These are phyloP conservation scores for Candida vaughaniae DNA, from an alignment of 805 yeast genomes.

Conservation along the genomic window DNA sequence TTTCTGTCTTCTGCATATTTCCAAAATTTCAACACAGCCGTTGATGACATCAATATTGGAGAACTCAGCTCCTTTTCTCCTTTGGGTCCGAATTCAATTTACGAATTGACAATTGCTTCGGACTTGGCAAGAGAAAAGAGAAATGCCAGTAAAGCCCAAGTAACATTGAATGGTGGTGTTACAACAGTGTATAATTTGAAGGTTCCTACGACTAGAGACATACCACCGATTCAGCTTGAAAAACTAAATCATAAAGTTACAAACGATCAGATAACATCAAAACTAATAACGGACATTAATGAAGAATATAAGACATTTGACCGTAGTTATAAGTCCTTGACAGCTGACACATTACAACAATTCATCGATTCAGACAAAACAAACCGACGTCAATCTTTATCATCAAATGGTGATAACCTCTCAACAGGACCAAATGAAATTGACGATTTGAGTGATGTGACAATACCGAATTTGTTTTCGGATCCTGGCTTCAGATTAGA, in stretches of 20 bases:
- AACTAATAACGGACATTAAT: conserved; percentile 18
- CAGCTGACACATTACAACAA: conserved; percentile 35
- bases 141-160: conserved; percentile 31
- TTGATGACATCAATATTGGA: conserved; percentile 15
- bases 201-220: conserved; percentile 77
- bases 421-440: background rate
- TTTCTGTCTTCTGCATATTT: conserved; percentile 28
- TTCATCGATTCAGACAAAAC: conserved; percentile 18
- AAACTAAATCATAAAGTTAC: conserved; percentile 27
- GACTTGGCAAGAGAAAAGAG: conserved; percentile 43
- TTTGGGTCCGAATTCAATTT: conserved; percentile 73
- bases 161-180: conserved; percentile 42
- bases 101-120: conserved; percentile 66
- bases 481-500: conserved; percentile 73
- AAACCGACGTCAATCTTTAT: background rate
- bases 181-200: conserved; percentile 45
- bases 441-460: background rate
- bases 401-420: background rate
- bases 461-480: conserved; percentile 68
- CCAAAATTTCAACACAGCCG: conserved; percentile 16
- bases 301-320: conserved; percentile 37
- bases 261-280: conserved; percentile 18
- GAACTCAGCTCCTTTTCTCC: conserved; percentile 40
- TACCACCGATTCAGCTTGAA: conserved; percentile 70
- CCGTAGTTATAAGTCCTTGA: conserved; percentile 34